Evolutionary conservation across 2,329 filamentous ascomycete genomes (phyloP).

Genomic region (Sclerotiophoma versabilis): DNA sequence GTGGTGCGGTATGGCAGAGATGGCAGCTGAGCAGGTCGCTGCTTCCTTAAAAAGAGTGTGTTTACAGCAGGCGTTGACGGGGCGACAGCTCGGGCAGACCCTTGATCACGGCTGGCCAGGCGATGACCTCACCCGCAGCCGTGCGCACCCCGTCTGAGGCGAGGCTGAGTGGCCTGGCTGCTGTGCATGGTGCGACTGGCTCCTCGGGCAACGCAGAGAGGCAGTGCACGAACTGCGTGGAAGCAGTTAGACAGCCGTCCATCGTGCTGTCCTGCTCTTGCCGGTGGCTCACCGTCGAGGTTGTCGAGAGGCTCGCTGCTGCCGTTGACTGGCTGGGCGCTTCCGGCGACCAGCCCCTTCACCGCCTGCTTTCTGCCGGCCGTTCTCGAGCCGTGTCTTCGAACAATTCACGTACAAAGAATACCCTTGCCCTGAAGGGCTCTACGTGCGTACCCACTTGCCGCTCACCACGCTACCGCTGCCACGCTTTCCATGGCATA

Average conservation of each 20-base stretch:
- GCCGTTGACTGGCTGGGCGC: constrained; percentile 23
- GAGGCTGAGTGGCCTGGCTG: constrained; percentile 13
- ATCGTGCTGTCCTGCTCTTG: not conserved
- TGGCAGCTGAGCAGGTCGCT: constrained; percentile 30
- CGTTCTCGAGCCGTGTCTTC: constrained; percentile 19
- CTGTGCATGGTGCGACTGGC: constrained; percentile 11
- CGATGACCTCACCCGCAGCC: constrained; percentile 41
- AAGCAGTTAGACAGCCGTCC: not conserved
- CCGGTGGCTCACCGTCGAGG: not conserved
- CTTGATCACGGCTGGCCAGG: constrained; percentile 19
- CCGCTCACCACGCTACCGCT: constrained; percentile 9
- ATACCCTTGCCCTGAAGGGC: constrained; percentile 28
- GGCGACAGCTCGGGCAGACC: constrained; percentile 32
- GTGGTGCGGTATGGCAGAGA: constrained; percentile 28
- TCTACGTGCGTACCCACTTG: constrained; percentile 22
- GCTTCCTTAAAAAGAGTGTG: constrained; percentile 45
- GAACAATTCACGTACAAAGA: constrained; percentile 36
- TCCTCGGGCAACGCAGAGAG: constrained; percentile 17
- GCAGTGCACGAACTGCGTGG: not conserved
- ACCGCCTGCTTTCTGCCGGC: constrained; percentile 22
- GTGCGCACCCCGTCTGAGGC: constrained; percentile 11
- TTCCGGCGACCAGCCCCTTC: constrained; percentile 19
- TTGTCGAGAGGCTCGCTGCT: constrained; percentile 6
- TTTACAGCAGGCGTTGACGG: constrained; percentile 44
- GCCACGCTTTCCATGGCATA: constrained; percentile 42